Percentiles rank a stretch among this genome's conserved stretches.
Evolutionary conservation across 495 filamentous ascomycete genomes (phyloP).

Genomic region (Aspergillus sparsus): DNA sequence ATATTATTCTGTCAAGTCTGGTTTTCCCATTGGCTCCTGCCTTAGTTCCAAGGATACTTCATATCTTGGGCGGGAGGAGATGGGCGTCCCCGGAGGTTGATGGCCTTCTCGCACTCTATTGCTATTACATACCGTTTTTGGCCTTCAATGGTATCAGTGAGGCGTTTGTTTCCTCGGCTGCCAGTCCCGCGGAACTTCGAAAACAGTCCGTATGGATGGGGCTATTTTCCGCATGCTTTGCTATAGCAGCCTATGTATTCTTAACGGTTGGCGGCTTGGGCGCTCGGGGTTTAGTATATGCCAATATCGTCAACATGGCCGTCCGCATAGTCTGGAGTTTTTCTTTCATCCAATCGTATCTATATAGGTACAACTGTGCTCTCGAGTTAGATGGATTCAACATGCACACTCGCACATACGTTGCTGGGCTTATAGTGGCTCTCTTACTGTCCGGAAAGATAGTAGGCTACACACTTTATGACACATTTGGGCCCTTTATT

Average conservation of each 20-base stretch:
- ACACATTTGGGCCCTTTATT: conserved; percentile 52
- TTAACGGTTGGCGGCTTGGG: conserved; percentile 65
- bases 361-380: conserved; percentile 43
- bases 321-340: conserved; percentile 80
- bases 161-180: conserved; percentile 86
- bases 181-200: conserved; percentile 67
- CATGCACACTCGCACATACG: conserved; percentile 33
- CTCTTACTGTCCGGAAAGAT: conserved; percentile 32
- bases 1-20: conserved; percentile 64
- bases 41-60: conserved; percentile 68
- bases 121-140: conserved; percentile 88
- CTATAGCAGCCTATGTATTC: conserved; percentile 66
- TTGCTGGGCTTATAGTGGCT: conserved; percentile 35
- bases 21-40: conserved; percentile 68
- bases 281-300: conserved; percentile 76
- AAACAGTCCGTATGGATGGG: conserved; percentile 81
- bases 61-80: conserved; percentile 67
- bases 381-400: conserved; percentile 29
- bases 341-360: conserved; percentile 66
- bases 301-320: conserved; percentile 84
- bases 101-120: conserved; percentile 76
- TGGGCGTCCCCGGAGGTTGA: conserved; percentile 67
- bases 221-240: conserved; percentile 72
- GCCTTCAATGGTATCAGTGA: conserved; percentile 91
- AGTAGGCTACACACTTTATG: conserved; percentile 31